These are phyloP conservation scores for Choanephora cucurbitarum DNA, from an alignment of 371 early-diverging fungal genomes.

Conservation along the genomic window DNA sequence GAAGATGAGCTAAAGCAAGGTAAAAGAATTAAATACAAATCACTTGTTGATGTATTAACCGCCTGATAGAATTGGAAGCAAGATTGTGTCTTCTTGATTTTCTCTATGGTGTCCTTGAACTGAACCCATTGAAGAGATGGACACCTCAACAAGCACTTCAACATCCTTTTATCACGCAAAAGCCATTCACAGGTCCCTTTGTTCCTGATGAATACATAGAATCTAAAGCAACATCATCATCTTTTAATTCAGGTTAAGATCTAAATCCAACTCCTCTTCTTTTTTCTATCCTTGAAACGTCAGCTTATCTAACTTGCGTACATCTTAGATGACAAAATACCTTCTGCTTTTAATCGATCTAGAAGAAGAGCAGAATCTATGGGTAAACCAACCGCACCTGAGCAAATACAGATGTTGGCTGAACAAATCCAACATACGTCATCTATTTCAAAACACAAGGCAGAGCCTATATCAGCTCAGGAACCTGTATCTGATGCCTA, in stretches of 20 bases:
- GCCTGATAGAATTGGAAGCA: slow-evolving; percentile 68
- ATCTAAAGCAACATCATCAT: background rate
- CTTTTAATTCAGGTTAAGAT: no score
- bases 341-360: background rate
- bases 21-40: background rate
- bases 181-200: slow-evolving; percentile 66
- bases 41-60: no score
- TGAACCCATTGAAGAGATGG: slow-evolving; percentile 94
- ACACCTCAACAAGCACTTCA: slow-evolving; percentile 89
- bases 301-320: no score
- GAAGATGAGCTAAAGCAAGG: slow-evolving; percentile 17
- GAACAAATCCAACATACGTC: slow-evolving; percentile 14
- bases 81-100: slow-evolving; percentile 86
- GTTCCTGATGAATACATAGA: slow-evolving; percentile 42
- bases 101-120: slow-evolving; percentile 77
- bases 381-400: slow-evolving; percentile 20
- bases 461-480: background rate
- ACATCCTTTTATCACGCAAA: slow-evolving; percentile 95
- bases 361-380: slow-evolving; percentile 25
- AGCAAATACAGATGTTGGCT: slow-evolving; percentile 18
- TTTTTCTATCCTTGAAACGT: no score
- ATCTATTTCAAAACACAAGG: slow-evolving; percentile 21
- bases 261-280: no score
- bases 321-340: slow-evolving; percentile 13
- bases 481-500: slow-evolving; percentile 9